Evolutionary conservation across 805 yeast species (phyloP).

Genomic region (Candida oleophila): DNA sequence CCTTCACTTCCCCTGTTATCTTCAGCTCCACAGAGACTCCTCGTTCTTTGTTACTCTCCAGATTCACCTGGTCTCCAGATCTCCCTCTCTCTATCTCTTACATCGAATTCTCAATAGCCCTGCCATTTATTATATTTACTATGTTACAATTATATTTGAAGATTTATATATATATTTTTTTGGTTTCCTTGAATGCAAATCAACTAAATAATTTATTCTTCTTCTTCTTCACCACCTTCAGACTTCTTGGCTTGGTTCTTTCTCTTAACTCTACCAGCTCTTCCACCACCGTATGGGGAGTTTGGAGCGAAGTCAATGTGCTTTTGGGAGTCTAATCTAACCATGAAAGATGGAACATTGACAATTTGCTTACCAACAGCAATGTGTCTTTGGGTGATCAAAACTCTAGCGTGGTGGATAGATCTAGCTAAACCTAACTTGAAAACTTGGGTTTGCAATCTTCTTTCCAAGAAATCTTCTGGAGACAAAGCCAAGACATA

Average conservation of each 20-base stretch:
- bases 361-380: slow-evolving; percentile 99
- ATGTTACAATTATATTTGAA: slow-evolving; percentile 8
- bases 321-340: slow-evolving; percentile 99
- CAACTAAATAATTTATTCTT: slow-evolving; percentile 56
- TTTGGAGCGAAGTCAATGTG: slow-evolving; percentile 99
- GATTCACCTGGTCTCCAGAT: no score
- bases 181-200: slow-evolving; percentile 4
- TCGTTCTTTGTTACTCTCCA: no score
- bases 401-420: slow-evolving; percentile 99
- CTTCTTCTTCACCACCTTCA: slow-evolving; percentile 66
- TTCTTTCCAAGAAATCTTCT: slow-evolving; percentile 99
- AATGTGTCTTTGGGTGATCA: slow-evolving; percentile 98
- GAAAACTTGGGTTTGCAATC: slow-evolving; percentile 99
- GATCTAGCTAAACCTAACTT: slow-evolving; percentile 99
- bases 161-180: slow-evolving; percentile 5
- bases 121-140: neutral
- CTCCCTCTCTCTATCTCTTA: no score
- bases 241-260: slow-evolving; percentile 68
- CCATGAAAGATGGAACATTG: slow-evolving; percentile 98
- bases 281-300: slow-evolving; percentile 99
- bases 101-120: neutral
- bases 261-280: slow-evolving; percentile 99
- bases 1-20: no score
- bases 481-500: slow-evolving; percentile 96
- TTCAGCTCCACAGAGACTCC: no score